phyloP scores from a whole-genome alignment of 2,329 filamentous ascomycete species.

The Ascochyta fabae region DNA sequence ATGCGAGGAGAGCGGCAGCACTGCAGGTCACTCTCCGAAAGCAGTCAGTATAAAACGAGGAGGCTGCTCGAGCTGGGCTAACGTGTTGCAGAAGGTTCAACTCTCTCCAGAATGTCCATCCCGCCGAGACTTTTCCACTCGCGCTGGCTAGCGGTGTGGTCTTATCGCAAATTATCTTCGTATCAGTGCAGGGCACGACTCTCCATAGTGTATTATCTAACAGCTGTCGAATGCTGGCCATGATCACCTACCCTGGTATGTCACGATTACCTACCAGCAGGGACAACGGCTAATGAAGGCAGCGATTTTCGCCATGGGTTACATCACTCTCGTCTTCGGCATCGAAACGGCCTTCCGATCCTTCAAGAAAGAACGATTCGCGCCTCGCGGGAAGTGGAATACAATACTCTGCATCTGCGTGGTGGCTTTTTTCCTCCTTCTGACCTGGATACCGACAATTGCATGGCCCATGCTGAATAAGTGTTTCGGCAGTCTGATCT shows the following conservation, averaged over 20 bases:
- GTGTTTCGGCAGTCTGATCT: slow-evolving; percentile 72
- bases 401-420: slow-evolving; percentile 63
- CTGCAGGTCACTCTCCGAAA: slow-evolving; percentile 41
- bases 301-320: slow-evolving; percentile 73
- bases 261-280: not conserved
- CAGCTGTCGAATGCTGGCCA: slow-evolving; percentile 44
- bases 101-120: slow-evolving; percentile 47
- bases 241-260: slow-evolving; percentile 50
- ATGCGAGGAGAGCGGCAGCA: slow-evolving; percentile 45
- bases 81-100: slow-evolving; percentile 40
- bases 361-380: slow-evolving; percentile 62
- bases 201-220: slow-evolving; percentile 47
- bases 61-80: slow-evolving; percentile 10
- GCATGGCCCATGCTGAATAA: slow-evolving; percentile 62
- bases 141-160: slow-evolving; percentile 47
- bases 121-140: slow-evolving; percentile 51
- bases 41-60: slow-evolving; percentile 31
- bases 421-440: slow-evolving; percentile 59
- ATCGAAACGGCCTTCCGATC: slow-evolving; percentile 66
- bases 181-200: slow-evolving; percentile 48
- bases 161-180: slow-evolving; percentile 48
- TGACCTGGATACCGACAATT: slow-evolving; percentile 65
- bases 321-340: slow-evolving; percentile 69
- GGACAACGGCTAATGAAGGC: slow-evolving; percentile 24
- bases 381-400: slow-evolving; percentile 65